Conservation (phyloP, 2,329 filamentous ascomycete genomes). For the Arthrobotrys conoides region DNA sequence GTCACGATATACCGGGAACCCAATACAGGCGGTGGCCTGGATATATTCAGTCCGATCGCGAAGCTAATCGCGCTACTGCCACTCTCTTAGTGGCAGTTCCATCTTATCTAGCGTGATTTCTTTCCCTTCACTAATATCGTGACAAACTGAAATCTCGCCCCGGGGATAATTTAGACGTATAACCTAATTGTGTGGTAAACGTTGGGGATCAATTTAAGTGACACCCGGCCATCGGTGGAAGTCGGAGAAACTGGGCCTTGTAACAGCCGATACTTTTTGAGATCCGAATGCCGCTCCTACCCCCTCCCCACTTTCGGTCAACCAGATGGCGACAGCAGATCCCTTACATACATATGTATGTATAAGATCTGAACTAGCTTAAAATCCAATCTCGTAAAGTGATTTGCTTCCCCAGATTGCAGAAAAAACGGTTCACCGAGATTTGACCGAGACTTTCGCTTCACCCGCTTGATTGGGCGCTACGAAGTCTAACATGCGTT, state of each 20-base stretch:
- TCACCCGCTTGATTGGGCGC: slow-evolving; percentile 39
- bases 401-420: slow-evolving; percentile 28
- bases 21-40: slow-evolving; percentile 38
- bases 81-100: slow-evolving; percentile 33
- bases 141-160: slow-evolving; percentile 48
- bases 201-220: slow-evolving; percentile 31
- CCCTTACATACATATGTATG: slow-evolving; percentile 2
- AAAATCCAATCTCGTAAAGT: slow-evolving; percentile 18
- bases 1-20: slow-evolving; percentile 43
- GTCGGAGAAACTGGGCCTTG: slow-evolving; percentile 49
- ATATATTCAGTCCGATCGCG: slow-evolving; percentile 51
- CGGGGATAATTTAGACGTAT: slow-evolving; percentile 7
- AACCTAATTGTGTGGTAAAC: slow-evolving; percentile 28
- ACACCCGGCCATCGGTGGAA: slow-evolving; percentile 51
- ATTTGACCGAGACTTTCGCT: slow-evolving; percentile 60
- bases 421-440: slow-evolving; percentile 39
- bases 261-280: slow-evolving; percentile 33
- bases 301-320: not conserved
- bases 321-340: slow-evolving; percentile 13
- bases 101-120: slow-evolving; percentile 59
- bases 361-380: slow-evolving; percentile 6
- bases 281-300: slow-evolving; percentile 45
- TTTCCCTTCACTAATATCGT: slow-evolving; percentile 43
- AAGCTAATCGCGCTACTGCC: slow-evolving; percentile 34
- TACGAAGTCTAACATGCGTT: slow-evolving; percentile 41